phyloP scores from a whole-genome alignment of 345 rosid species.

The Eucalyptus regnans region DNA sequence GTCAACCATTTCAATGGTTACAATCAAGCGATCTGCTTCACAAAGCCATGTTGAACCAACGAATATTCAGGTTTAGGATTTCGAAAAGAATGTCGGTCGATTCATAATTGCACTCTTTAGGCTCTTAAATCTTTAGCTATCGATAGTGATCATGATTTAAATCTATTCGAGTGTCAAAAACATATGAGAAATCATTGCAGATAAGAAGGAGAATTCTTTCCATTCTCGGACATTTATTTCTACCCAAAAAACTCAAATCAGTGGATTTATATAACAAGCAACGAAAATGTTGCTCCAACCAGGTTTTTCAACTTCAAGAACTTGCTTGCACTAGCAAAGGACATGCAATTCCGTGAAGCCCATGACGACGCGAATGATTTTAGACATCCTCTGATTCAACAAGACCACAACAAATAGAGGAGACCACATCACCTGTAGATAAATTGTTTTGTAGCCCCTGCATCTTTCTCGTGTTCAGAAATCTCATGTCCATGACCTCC shows the following conservation, averaged over 20 bases:
- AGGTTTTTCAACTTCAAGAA: neutral
- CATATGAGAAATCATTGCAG: neutral
- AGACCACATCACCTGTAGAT: too few relatives aligned
- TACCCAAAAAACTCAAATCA: neutral
- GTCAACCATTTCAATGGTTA: neutral
- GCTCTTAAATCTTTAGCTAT: neutral
- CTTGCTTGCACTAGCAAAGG: neutral
- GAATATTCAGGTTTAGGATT: neutral
- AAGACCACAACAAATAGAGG: too few relatives aligned
- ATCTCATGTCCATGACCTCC: neutral
- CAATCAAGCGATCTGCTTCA: neutral
- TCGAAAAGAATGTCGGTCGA: neutral
- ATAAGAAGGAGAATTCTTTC: neutral
- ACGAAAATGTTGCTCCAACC: rapidly evolving
- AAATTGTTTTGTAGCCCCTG: too few relatives aligned
- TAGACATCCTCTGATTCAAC: too few relatives aligned
- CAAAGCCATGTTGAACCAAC: neutral
- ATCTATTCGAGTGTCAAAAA: neutral
- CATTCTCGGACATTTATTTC: neutral
- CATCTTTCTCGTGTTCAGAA: too few relatives aligned
- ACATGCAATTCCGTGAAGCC: neutral
- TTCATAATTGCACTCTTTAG: neutral
- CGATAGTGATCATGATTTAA: neutral
- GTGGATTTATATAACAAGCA: neutral
- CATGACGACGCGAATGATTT: neutral